These are phyloP conservation scores for Royoungia palumana DNA, from an alignment of 768 basidiomycete genomes.

Conservation along the genomic window DNA sequence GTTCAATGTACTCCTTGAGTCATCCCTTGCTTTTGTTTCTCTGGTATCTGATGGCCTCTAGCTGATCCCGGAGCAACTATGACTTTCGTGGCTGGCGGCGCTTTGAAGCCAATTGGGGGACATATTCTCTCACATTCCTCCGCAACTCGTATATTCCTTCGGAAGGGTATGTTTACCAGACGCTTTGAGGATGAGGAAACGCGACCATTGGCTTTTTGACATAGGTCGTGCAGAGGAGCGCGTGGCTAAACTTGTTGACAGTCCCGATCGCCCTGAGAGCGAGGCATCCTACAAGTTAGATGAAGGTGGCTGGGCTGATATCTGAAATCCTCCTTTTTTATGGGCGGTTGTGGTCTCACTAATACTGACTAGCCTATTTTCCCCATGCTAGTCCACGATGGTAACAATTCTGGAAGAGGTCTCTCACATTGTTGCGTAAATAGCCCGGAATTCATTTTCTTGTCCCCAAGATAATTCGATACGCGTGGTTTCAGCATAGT, in stretches of 20 bases:
- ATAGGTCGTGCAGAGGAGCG: slow-evolving; percentile 86
- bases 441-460: background rate
- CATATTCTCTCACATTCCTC: slow-evolving; percentile 87
- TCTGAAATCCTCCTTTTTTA: slow-evolving; percentile 40
- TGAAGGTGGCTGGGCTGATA: slow-evolving; percentile 87
- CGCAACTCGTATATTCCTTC: slow-evolving; percentile 80
- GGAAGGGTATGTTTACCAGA: slow-evolving; percentile 59
- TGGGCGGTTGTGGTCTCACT: background rate
- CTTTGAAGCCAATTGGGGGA: slow-evolving; percentile 87
- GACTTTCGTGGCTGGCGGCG: slow-evolving; percentile 93
- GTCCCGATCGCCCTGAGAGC: slow-evolving; percentile 84
- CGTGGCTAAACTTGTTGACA: slow-evolving; percentile 87
- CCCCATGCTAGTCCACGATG: background rate
- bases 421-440: background rate
- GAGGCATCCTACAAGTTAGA: slow-evolving; percentile 90
- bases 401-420: background rate
- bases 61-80: slow-evolving; percentile 94
- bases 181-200: background rate
- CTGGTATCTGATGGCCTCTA: slow-evolving; percentile 29
- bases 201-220: background rate
- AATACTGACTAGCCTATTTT: background rate
- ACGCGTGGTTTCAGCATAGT: background rate
- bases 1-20: slow-evolving; percentile 61
- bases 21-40: background rate
- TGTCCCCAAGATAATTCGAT: background rate